Conservation (phyloP, 1,284 basidiomycete genomes). For the Sphaerobolus stellatus region DNA sequence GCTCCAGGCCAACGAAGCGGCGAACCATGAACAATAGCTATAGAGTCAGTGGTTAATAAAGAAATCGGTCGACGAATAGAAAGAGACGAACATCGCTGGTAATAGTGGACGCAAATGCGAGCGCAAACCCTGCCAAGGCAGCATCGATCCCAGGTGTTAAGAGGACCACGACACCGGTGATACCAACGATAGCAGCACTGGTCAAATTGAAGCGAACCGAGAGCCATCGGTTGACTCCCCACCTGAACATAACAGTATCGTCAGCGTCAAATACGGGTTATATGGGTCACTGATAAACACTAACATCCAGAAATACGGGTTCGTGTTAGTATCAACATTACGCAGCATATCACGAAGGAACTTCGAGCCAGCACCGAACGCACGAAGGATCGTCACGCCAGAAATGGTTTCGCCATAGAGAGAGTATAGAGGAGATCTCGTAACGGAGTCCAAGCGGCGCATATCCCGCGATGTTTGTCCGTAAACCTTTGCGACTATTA, state of each 20-base stretch:
- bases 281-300: slow-evolving; percentile 26
- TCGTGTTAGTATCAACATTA: slow-evolving; percentile 80
- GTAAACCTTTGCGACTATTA: slow-evolving; percentile 63
- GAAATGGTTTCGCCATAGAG: slow-evolving; percentile 90
- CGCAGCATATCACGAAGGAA: slow-evolving; percentile 85
- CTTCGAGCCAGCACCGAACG: slow-evolving; percentile 85
- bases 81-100: slow-evolving; percentile 62
- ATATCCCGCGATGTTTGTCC: slow-evolving; percentile 88
- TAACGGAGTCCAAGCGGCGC: slow-evolving; percentile 85
- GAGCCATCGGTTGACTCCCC: slow-evolving; percentile 71
- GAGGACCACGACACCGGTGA: slow-evolving; percentile 69
- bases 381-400: slow-evolving; percentile 83
- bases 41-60: slow-evolving; percentile 29
- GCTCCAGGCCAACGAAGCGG: slow-evolving; percentile 82
- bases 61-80: not conserved
- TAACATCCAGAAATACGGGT: slow-evolving; percentile 79
- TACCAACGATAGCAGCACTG: slow-evolving; percentile 69
- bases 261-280: slow-evolving; percentile 15
- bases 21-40: slow-evolving; percentile 59
- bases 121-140: slow-evolving; percentile 78
- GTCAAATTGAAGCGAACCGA: slow-evolving; percentile 82
- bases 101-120: slow-evolving; percentile 79
- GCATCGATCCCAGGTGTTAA: slow-evolving; percentile 71
- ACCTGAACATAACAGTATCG: slow-evolving; percentile 24
- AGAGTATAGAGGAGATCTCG: slow-evolving; percentile 88